These are phyloP conservation scores for Durusdinium trenchii DNA, from an alignment of 73 alveolate species.

Conservation along the genomic window DNA sequence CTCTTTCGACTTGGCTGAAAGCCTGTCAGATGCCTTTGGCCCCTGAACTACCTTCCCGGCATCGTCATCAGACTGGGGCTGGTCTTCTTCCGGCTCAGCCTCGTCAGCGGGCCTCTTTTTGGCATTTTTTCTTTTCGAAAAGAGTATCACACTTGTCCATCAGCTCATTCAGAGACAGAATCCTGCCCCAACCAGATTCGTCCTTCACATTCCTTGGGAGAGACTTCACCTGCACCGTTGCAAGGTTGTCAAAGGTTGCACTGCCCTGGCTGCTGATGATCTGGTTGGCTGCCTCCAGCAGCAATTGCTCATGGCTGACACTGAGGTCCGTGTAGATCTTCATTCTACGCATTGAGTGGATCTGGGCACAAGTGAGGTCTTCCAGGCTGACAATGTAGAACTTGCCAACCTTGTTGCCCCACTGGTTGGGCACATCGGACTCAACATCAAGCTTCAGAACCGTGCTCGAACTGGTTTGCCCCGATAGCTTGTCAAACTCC, in stretches of 20 bases:
- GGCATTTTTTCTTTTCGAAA: neutral
- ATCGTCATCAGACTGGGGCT: neutral
- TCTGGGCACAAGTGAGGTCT: neutral
- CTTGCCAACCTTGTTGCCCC: neutral
- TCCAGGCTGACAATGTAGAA: neutral
- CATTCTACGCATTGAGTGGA: neutral
- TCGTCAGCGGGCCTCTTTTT: too few species aligned
- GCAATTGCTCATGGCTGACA: neutral
- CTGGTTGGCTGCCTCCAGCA: neutral
- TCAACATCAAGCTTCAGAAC: neutral
- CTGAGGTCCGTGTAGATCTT: neutral
- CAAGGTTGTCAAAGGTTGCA: neutral
- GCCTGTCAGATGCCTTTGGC: neutral
- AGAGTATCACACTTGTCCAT: neutral
- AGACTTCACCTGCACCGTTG: neutral
- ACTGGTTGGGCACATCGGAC: neutral
- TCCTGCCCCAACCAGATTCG: neutral
- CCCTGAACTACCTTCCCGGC: neutral
- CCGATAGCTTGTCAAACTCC: neutral
- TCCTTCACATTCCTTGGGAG: neutral
- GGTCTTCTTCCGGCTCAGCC: neutral
- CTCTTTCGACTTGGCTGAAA: neutral
- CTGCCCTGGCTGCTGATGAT: neutral
- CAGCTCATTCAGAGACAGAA: neutral
- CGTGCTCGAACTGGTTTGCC: neutral